Evolutionary conservation across 2,329 filamentous ascomycete species (phyloP), one percentile per base, ranked within the genome.

Genomic region (Aspergillus sp.): DNA sequence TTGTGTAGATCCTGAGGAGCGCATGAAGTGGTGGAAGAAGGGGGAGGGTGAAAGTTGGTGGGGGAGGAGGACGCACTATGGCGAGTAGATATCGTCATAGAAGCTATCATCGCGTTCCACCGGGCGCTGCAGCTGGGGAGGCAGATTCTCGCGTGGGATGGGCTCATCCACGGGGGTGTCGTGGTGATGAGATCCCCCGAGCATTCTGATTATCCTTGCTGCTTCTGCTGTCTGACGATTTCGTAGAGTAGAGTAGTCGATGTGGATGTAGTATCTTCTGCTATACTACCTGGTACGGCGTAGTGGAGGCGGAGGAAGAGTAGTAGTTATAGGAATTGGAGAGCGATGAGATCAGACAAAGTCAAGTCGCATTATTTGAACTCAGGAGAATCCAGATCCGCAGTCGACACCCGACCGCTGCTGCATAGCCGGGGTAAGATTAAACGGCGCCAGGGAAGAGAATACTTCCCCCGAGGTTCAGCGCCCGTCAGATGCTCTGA

Each of bases 71-170:
- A 82, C 87, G 58, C 82, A 92, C 89, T 87, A 86, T 73, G 90
- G 88, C 53, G 91, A 86, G 58, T 88, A 86, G 34, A 95, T 72
- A 54, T 89, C 83, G 54, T 91, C 88, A 71, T 89, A 89, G 64
- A 91, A 85, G 63, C 84, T 86, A 29, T 90, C 88, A 9, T 96
- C 80, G 50, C 74, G 73, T 59, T 86, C 79, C 6, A 85, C 71
- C 2, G 80, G 77, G 32, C 78, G 75, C 68, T 85, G 82, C 2
- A 86, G 69, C 29, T 78, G 74, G 45, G 75, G 72, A n/a, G 81
- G 78, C 13, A 86, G 76, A 55, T 74, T 76, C 62, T 77, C 76
- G 51, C 77, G 72, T 43, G 79, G 71, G n/a, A 78, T 69, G 16
- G 74, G 77, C 58, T 74, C 47, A 41, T 49, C 47, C 53, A 45